phyloP scores from a whole-genome alignment of 768 basidiomycete species.

The Termitomyces eurrhizus region DNA sequence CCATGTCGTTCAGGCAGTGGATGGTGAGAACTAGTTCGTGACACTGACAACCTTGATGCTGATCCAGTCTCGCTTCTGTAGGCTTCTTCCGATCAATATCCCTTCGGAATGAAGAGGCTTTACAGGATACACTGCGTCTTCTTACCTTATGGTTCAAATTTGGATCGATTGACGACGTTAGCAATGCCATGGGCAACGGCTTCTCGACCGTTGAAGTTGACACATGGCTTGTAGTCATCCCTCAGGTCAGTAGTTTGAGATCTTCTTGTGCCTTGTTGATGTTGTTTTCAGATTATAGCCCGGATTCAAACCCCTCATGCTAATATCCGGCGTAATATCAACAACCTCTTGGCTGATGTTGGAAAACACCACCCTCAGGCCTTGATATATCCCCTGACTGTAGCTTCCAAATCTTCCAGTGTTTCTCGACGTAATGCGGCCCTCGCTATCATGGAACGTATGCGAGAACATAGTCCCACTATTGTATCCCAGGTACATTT shows the following conservation, averaged over 20 bases:
- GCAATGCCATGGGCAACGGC: constrained; percentile 81
- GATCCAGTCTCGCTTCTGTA: constrained; percentile 23
- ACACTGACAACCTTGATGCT: background rate
- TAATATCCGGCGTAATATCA: constrained; percentile 86
- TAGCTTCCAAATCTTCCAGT: constrained; percentile 95
- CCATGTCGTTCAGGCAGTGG: constrained; percentile 91
- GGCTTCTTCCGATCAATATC: constrained; percentile 96
- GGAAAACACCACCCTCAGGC: constrained; percentile 98
- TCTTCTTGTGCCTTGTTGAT: background rate
- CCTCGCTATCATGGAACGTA: constrained; percentile 80
- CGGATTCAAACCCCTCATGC: constrained; percentile 92
- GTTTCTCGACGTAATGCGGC: constrained; percentile 78
- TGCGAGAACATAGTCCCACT: constrained; percentile 84
- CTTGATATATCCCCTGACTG: constrained; percentile 91
- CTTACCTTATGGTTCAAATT: constrained; percentile 98
- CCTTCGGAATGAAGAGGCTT: constrained; percentile 81
- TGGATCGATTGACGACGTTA: constrained; percentile 86
- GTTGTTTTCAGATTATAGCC: constrained; percentile 77
- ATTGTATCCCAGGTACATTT: constrained; percentile 79
- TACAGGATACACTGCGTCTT: constrained; percentile 92
- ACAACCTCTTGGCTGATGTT: constrained; percentile 83
- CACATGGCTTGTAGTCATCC: constrained; percentile 98
- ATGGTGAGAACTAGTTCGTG: constrained; percentile 47
- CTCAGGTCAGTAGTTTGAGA: constrained; percentile 59
- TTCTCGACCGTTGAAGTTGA: constrained; percentile 91